Conservation (phyloP, 2,329 filamentous ascomycete species). For the Cucurbitaria berberidis region DNA sequence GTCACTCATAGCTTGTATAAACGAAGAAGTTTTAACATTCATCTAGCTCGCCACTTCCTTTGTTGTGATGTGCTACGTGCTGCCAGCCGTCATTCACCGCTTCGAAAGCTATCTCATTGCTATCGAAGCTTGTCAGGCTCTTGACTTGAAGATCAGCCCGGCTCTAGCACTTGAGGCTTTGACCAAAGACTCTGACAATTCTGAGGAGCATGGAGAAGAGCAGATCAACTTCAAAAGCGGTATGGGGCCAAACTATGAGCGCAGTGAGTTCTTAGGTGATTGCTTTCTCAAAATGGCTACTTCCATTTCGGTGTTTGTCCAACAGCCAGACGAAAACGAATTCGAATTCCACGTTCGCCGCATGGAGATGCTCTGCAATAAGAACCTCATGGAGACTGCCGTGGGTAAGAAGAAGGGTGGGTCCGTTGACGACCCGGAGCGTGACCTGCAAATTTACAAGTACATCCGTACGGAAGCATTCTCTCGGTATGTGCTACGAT, state of each 20-base stretch:
- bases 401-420: constrained; percentile 44
- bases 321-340: constrained; percentile 78
- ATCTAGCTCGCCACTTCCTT: constrained; percentile 69
- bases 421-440: constrained; percentile 46
- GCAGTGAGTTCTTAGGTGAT: constrained; percentile 91
- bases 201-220: constrained; percentile 71
- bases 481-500: constrained; percentile 60
- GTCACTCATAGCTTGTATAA: constrained; percentile 37
- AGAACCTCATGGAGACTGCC: constrained; percentile 82
- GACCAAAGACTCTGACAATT: constrained; percentile 90
- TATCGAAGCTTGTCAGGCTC: constrained; percentile 71
- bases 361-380: constrained; percentile 91
- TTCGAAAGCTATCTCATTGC: constrained; percentile 83
- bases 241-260: constrained; percentile 94
- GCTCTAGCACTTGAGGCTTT: constrained; percentile 83
- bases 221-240: constrained; percentile 78
- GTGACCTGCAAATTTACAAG: constrained; percentile 65
- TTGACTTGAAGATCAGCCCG: constrained; percentile 70
- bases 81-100: constrained; percentile 84
- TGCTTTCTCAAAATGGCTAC: constrained; percentile 96
- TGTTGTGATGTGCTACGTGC: constrained; percentile 74
- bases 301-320: constrained; percentile 82
- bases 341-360: constrained; percentile 87
- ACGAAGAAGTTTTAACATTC: constrained; percentile 19
- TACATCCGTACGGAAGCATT: constrained; percentile 86